These are phyloP conservation scores for Caryopteris hybrid DNA, from an alignment of 305 asterid species.

Conservation along the genomic window DNA sequence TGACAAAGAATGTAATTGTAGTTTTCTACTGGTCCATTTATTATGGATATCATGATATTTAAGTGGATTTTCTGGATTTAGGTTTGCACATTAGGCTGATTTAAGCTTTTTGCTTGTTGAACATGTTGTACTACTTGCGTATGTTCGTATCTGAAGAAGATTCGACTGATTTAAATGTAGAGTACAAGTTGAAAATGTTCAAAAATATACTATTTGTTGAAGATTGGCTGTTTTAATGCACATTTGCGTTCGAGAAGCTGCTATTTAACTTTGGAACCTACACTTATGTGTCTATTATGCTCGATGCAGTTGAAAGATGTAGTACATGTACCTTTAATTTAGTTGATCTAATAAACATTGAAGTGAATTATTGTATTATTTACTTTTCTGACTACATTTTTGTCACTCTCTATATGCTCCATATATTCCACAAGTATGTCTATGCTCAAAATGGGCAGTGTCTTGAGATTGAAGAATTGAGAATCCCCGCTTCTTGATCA, in stretches of 20 bases:
- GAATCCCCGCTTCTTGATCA: background rate
- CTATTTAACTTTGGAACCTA: background rate
- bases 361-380: background rate
- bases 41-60: background rate
- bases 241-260: background rate
- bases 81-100: constrained; percentile 3
- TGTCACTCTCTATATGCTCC: too few relatives aligned
- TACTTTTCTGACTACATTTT: background rate
- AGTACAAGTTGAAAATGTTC: background rate
- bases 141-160: background rate
- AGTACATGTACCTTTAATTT: background rate
- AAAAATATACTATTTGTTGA: background rate
- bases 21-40: background rate
- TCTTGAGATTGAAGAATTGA: background rate
- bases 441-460: background rate
- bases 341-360: constrained; percentile 8
- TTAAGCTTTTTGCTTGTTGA: background rate
- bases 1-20: background rate
- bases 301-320: background rate
- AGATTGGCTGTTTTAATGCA: background rate
- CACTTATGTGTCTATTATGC: background rate
- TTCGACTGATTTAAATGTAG: background rate
- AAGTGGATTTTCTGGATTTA: constrained; percentile 5
- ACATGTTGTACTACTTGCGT: background rate
- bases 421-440: background rate